phyloP scores from a whole-genome alignment of 2,329 filamentous ascomycete species.

The Ophiostoma ulmi region DNA sequence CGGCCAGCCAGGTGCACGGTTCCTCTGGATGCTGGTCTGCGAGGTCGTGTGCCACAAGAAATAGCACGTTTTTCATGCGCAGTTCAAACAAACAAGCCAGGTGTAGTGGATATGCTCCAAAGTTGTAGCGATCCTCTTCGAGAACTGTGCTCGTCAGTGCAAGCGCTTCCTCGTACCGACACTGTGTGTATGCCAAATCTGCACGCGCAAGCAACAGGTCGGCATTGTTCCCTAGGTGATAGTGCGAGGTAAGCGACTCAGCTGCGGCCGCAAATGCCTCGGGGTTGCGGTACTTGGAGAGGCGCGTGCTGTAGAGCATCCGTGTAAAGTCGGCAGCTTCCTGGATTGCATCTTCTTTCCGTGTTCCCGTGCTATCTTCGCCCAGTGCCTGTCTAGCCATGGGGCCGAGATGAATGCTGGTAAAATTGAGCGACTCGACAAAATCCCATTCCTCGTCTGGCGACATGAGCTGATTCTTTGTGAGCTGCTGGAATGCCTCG shows the following conservation, averaged over 20 bases:
- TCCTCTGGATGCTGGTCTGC: conserved; percentile 89
- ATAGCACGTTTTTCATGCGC: conserved; percentile 77
- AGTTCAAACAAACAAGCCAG: conserved; percentile 88
- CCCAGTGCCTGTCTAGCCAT: conserved; percentile 38
- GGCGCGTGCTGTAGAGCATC: conserved; percentile 89
- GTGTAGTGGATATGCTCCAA: conserved; percentile 82
- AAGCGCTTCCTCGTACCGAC: conserved; percentile 83
- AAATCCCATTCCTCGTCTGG: conserved; percentile 89
- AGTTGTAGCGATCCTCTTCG: conserved; percentile 80
- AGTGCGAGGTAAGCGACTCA: conserved; percentile 88
- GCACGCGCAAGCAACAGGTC: conserved; percentile 87
- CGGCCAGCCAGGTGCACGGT: conserved; percentile 86
- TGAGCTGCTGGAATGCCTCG: conserved; percentile 95
- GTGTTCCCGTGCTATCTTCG: conserved; percentile 43
- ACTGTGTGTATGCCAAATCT: conserved; percentile 89
- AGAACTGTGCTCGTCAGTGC: conserved; percentile 79
- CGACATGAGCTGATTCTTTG: conserved; percentile 89
- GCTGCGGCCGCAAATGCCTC: conserved; percentile 76
- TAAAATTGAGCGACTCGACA: conserved; percentile 83
- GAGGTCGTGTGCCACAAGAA: conserved; percentile 85
- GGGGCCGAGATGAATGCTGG: conserved; percentile 63
- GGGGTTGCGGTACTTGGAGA: conserved; percentile 92
- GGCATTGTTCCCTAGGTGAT: conserved; percentile 77
- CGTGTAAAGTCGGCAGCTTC: conserved; percentile 91
- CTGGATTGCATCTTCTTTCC: conserved; percentile 47